Base-by-base conservation (phyloP, 345 rosid genomes). In the Trapa bicornis region DNA sequence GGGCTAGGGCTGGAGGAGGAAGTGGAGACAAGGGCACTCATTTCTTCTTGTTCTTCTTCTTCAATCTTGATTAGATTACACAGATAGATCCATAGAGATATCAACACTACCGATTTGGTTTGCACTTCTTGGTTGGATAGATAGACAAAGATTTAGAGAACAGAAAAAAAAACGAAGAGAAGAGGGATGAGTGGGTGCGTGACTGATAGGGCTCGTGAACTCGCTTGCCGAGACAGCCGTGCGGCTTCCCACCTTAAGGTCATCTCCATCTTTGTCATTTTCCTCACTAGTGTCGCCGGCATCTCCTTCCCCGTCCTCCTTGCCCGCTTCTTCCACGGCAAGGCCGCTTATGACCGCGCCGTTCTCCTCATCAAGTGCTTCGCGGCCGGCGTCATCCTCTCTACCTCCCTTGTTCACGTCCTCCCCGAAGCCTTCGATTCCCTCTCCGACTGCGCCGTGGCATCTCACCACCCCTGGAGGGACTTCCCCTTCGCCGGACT, bases 351-450 rank as follows among this genome's bases (percentile, higher is more conserved):
- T 78, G 94, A 87, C 66, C 85, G 81, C 73, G 85, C 92, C 11
- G 73, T 82, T 32, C 85, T 90, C 2, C 37, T 83, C 2, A 84
- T 93, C 61, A 93, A 93, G 77, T 88, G 97, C 79, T 93, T 93
- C 80, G 98, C 97, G 37, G 97, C 98, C 64, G 98, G 98, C 0
- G 98, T 93, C 1, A 90, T 93, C 54, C 90, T 93, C 69, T 90
- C 98, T 22, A 93, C 98, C 14, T 90, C 98, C 10, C 76, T 93
- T 0, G 97, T 93, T 71, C 98, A 93, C 72, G 97, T 90, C 14
- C 91, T 88, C 56, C 97, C 98, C 4, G 97, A 90, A 17, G 98
- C 97, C 29, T 93, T 73, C 72, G 82, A 39, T 42, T 80, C 98
- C 7, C 86, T 90, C 56, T 72, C 86, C 36, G 92, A 93, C 58